phyloP scores from a whole-genome alignment of 2,329 filamentous ascomycete species.

The Sporothrix globosa region DNA sequence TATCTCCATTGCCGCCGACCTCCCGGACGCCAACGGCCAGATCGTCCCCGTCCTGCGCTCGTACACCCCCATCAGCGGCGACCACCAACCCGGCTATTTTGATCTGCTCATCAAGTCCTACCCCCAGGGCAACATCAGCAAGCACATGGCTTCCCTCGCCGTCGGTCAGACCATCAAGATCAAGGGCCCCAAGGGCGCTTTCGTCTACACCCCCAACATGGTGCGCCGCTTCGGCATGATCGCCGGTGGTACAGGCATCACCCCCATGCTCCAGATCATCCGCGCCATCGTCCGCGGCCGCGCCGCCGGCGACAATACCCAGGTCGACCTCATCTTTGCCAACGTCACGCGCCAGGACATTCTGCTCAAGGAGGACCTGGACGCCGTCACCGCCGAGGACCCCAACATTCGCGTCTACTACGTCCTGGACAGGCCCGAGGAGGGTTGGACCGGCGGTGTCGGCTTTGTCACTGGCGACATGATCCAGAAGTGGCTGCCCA shows the following conservation, averaged over 20 bases:
- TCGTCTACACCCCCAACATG: constrained; percentile 98
- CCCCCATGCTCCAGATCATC: constrained; percentile 96
- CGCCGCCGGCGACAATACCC: constrained; percentile 76
- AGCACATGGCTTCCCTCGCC: constrained; percentile 79
- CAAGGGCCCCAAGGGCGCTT: constrained; percentile 92
- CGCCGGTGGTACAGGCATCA: constrained; percentile 95
- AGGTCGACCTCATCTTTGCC: constrained; percentile 94
- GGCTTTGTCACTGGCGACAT: constrained; percentile 96
- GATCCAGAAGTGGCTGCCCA: constrained; percentile 83
- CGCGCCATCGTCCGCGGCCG: constrained; percentile 85
- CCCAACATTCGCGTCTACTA: constrained; percentile 86
- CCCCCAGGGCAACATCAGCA: constrained; percentile 95
- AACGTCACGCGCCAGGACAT: constrained; percentile 95
- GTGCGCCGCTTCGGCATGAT: constrained; percentile 97
- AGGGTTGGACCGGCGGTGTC: constrained; percentile 87
- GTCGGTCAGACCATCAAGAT: constrained; percentile 89
- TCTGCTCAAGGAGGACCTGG: constrained; percentile 87
- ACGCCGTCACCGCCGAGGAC: constrained; percentile 76
- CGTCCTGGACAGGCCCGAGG: constrained; percentile 92
- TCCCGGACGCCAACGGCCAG: constrained; percentile 68
- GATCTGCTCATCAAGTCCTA: constrained; percentile 98
- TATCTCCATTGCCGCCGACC: constrained; percentile 87
- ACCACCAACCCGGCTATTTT: constrained; percentile 87
- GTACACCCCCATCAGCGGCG: constrained; percentile 89
- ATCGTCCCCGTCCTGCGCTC: constrained; percentile 85